Evolutionary conservation across 1,284 basidiomycete genomes (phyloP), one percentile per base, ranked within the genome.

Genomic region (Microbotryum lychnidis-dioicae): DNA sequence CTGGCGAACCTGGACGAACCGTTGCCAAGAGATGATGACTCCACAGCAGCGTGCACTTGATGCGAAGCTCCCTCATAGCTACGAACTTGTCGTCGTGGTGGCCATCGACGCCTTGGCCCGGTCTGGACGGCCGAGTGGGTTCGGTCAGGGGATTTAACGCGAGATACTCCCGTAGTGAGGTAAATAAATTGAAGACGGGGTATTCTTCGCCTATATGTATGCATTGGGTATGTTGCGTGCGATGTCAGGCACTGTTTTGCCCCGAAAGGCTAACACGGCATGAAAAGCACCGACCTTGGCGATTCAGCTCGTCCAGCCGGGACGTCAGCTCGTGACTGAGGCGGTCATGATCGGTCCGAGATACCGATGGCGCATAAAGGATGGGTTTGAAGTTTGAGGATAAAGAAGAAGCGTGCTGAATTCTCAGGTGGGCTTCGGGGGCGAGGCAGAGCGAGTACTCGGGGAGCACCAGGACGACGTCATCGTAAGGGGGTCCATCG

Each of bases 1-100:
- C 14, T 9, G 6, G 16, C 21, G 48, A 14, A 4, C 48, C 14
- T 50, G 48, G n/a, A 33, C 51, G 25, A 12, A 53, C 51, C 20
- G 65, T 68, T 4, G 67, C 67, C 3, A 68, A 56, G 1, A 68
- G 58, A 21, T 68, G 67, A 31, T 68, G 67, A 2, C 49, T 54
- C 67, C 67, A 68, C 20, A 68, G n/a, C 1, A 68, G 45, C 0
- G 50, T 46, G 2, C 33, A 29, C 23, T 66, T 68, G 25, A 64
- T 52, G 20, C 50, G 54, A 1, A 61, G 44, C n/a, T 61, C 59
- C 27, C 6, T 27, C 5, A 27, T 27, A 27, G 27, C 27, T 27
- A 27, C 5, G 27, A 6, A 6, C 27, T 27, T 27, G 27, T 50
- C 48, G 20, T 50, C 48, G 48, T 29, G 21, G 18, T 50, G 20